Evolutionary conservation across 2,329 filamentous ascomycete species (phyloP).

Genomic region (Calonectria naviculata): DNA sequence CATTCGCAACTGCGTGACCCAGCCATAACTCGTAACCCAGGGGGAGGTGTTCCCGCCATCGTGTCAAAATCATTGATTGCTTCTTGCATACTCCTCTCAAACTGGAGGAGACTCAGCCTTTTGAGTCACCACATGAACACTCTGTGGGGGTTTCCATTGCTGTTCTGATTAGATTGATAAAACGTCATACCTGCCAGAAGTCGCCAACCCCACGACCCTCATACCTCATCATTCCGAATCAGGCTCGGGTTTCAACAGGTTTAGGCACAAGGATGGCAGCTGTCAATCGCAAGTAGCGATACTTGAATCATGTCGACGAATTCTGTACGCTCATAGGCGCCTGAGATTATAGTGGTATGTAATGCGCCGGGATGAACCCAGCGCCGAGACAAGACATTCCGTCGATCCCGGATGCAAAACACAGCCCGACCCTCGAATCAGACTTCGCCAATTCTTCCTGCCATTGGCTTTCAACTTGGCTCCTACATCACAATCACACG

Average conservation of each 20-base stretch:
- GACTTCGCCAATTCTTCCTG: neutral
- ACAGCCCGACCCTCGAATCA: neutral
- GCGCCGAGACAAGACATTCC: neutral
- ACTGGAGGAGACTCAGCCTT: neutral
- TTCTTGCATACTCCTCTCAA: neutral
- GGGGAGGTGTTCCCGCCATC: neutral
- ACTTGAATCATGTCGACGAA: neutral
- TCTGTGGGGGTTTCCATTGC: neutral
- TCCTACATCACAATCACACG: neutral
- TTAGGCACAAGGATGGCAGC: neutral
- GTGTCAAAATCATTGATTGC: neutral
- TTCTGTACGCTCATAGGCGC: neutral
- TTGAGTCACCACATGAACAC: neutral
- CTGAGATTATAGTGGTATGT: neutral
- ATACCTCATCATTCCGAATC: neutral
- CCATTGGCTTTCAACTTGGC: neutral
- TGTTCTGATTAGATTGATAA: conserved; percentile 3
- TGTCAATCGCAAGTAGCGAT: neutral
- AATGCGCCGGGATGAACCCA: conserved; percentile 5
- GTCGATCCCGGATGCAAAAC: neutral
- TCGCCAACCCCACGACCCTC: neutral
- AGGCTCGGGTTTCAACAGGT: neutral
- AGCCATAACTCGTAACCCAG: neutral
- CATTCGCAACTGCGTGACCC: neutral
- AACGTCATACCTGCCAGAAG: neutral